Evolutionary conservation across 352 stramenopile species (phyloP).

Genomic region (Phytophthora megakarya): DNA sequence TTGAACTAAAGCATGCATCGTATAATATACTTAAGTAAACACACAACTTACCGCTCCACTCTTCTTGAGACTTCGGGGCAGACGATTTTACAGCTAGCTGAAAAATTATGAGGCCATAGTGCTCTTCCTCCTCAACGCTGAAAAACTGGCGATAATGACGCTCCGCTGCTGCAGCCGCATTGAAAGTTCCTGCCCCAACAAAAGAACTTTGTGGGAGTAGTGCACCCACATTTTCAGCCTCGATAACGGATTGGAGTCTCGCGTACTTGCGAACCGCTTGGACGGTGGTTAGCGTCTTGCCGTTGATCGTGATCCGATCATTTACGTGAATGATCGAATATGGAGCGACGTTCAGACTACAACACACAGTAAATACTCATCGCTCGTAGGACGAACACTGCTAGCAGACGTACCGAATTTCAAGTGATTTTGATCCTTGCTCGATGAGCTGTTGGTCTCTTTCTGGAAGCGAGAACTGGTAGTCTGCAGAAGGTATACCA

Average conservation of each 20-base stretch:
- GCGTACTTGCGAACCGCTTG: conserved; percentile 66
- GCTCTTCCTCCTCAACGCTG: conserved; percentile 56
- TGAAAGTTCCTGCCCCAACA: conserved; percentile 24
- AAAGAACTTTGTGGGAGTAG: conserved; percentile 47
- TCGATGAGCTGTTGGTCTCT: conserved; percentile 52
- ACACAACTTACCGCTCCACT: conserved; percentile 55
- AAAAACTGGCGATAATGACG: conserved; percentile 69
- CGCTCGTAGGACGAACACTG: background rate
- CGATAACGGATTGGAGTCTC: conserved; percentile 53
- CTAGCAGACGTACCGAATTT: conserved; percentile 56
- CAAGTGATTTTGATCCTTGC: conserved; percentile 58
- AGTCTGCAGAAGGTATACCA: conserved; percentile 46
- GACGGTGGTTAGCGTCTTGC: conserved; percentile 47
- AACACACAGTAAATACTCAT: background rate
- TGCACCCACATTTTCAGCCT: conserved; percentile 52
- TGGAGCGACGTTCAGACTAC: conserved; percentile 61
- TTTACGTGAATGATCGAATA: conserved; percentile 75
- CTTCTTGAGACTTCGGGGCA: conserved; percentile 38
- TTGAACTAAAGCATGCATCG: background rate
- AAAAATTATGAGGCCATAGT: conserved; percentile 64
- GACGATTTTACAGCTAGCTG: conserved; percentile 41
- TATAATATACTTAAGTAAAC: too few relatives aligned
- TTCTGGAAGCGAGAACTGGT: conserved; percentile 56
- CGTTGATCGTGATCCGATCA: conserved; percentile 72
- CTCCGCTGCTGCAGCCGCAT: conserved; percentile 34